Conservation (phyloP, 495 filamentous ascomycete genomes). For the Hypoxylon trugodes region DNA sequence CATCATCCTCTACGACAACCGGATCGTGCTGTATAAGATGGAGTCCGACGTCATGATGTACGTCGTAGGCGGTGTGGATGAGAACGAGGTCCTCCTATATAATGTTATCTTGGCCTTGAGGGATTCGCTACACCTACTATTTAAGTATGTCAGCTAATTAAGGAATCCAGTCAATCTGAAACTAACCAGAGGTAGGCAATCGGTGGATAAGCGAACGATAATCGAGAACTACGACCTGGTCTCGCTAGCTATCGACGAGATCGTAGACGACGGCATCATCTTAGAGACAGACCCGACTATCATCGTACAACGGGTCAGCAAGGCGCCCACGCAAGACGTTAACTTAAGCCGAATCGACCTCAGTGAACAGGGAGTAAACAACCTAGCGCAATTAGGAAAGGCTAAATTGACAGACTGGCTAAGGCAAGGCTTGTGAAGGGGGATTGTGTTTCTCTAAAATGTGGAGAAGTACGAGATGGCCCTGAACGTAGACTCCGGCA, state of each 20-base stretch:
- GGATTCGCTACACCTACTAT: conserved; percentile 87
- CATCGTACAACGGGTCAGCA: conserved; percentile 88
- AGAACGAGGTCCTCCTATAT: conserved; percentile 97
- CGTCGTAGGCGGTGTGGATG: conserved; percentile 88
- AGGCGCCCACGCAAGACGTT: conserved; percentile 90
- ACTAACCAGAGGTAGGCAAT: conserved; percentile 66
- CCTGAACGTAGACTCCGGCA: conserved; percentile 33
- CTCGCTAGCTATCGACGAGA: conserved; percentile 92
- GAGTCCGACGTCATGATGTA: conserved; percentile 98
- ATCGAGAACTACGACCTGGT: conserved; percentile 97
- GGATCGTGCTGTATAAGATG: conserved; percentile 95
- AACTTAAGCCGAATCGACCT: conserved; percentile 93
- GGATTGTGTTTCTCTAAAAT: conserved; percentile 8
- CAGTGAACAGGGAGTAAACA: conserved; percentile 93
- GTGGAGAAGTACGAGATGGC: conserved; percentile 16
- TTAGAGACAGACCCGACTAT: conserved; percentile 95
- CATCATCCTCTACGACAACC: conserved; percentile 95
- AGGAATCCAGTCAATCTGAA: not conserved
- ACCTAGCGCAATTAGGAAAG: conserved; percentile 95
- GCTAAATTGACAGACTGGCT: conserved; percentile 89
- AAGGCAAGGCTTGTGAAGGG: conserved; percentile 76
- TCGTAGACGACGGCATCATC: conserved; percentile 95
- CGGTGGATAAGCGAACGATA: conserved; percentile 95
- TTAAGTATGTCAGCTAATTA: conserved; percentile 72
- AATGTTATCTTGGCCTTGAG: conserved; percentile 88